Evolutionary conservation across 345 rosid genomes (phyloP), one percentile per base, ranked within the genome.

Genomic region (Salix brachista): DNA sequence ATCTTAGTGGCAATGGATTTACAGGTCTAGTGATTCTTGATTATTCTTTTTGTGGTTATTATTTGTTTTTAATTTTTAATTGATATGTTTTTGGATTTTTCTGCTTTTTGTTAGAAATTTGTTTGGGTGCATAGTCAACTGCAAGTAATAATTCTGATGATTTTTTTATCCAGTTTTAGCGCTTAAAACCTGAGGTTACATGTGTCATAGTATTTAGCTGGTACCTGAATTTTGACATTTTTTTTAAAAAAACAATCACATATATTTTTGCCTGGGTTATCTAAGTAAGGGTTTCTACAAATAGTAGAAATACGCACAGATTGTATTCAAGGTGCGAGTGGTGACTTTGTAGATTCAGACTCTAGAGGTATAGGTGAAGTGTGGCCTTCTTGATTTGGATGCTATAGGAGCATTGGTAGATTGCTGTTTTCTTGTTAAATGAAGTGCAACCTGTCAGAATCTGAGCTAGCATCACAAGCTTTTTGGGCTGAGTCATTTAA

Each of bases 1-100:
- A 95, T 93, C 97, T 95, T 79, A 89, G 97, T 69, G 77, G 83
- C 85, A 95, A 93, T 81, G 93, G 91, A 67, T 93, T 95, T 77
- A 93, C 97, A 76, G 97, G 99, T 91, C 23, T n/a, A 82, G 69
- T 46, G 68, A 64, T 65, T 65, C 74, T 78, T 73, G 61, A 77
- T 58, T 58, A 54, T 67, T 48, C 26, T 19, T 16, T 39, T 64
- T 69, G 69, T 36, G 50, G 32, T 69, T n/a, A 26, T 28, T 28
- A 12, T 69, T 5, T 13, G 21, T n/a, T 36, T 66, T 67, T 61
- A 65, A 7, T n/a, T 36, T 72, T 67, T 61, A 65, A 7, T 64
- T 28, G 67, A 8, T 34, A 19, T 56, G 25, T 23, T 18, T 36
- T 36, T 21, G 18, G 26, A 36, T 17, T 66, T 68, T 1, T 66